phyloP scores from a whole-genome alignment of 164 flowering plant genomes.

The Vitis rotundifolia region DNA sequence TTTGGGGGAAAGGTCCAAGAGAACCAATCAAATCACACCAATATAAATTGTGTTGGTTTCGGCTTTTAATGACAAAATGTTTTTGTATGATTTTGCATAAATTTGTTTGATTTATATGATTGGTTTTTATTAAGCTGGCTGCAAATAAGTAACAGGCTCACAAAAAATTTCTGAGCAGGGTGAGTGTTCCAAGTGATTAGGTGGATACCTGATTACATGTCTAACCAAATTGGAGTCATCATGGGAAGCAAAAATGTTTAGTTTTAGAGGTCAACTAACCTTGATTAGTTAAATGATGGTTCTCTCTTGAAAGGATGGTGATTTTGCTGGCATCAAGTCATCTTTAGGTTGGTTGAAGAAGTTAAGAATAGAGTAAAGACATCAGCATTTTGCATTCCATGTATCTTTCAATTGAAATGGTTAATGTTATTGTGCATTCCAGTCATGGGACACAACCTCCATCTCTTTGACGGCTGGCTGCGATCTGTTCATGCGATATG shows the following conservation, averaged over 20 bases:
- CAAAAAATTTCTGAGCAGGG: too few species aligned
- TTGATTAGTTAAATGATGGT: too few species aligned
- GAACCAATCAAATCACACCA: too few species aligned
- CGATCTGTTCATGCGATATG: slow-evolving; percentile 94
- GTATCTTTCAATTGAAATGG: slow-evolving; percentile 9
- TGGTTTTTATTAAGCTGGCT: too few species aligned
- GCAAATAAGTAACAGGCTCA: too few species aligned
- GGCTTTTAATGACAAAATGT: too few species aligned
- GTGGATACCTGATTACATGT: neutral
- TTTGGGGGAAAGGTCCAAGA: too few species aligned
- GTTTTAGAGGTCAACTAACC: neutral
- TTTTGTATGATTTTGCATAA: too few species aligned
- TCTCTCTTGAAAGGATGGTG: neutral
- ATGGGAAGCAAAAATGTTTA: neutral
- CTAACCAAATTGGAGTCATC: neutral
- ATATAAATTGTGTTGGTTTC: too few species aligned
- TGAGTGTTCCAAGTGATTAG: too few species aligned
- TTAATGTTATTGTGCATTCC: slow-evolving; percentile 23
- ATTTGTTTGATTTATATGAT: too few species aligned
- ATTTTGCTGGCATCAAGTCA: neutral
- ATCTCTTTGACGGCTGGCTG: slow-evolving; percentile 96
- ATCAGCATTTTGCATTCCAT: neutral
- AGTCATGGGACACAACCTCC: slow-evolving; percentile 95
- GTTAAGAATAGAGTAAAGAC: neutral
- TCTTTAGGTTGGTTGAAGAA: neutral